These are phyloP conservation scores for Phytophthora ohioensis DNA, from an alignment of 352 stramenopile genomes.

Conservation along the genomic window DNA sequence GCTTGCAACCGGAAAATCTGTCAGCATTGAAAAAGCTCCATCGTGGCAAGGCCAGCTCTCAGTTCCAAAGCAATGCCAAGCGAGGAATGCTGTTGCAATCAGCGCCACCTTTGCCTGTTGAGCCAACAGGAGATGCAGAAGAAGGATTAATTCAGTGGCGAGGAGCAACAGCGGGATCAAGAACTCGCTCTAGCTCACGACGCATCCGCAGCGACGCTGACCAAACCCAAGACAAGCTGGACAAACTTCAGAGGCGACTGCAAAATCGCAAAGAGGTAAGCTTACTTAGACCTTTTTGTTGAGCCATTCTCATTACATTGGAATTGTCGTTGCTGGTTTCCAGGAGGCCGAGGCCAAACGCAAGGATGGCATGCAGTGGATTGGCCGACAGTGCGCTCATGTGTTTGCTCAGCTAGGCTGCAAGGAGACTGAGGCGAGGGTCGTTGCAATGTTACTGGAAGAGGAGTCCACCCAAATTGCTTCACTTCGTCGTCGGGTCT, in stretches of 20 bases:
- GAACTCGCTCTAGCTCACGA: constrained; percentile 10
- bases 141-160: constrained; percentile 1
- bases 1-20: not conserved
- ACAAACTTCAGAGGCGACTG: constrained; percentile 33
- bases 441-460: constrained; percentile 43
- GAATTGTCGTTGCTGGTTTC: not conserved
- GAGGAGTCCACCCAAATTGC: constrained; percentile 42
- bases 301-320: too few species aligned
- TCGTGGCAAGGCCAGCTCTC: constrained; percentile 2
- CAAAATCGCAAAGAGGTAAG: constrained; percentile 42
- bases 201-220: constrained; percentile 23
- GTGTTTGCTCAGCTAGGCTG: constrained; percentile 70
- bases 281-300: not conserved
- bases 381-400: constrained; percentile 64
- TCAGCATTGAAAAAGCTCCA: not conserved
- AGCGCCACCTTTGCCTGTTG: constrained; percentile 13
- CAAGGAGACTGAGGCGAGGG: constrained; percentile 57
- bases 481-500: constrained; percentile 20
- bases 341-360: constrained; percentile 49
- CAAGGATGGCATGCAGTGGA: constrained; percentile 64
- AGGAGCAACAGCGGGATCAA: not conserved
- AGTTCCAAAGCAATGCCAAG: constrained; percentile 39
- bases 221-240: constrained; percentile 37
- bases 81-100: constrained; percentile 36
- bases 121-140: constrained; percentile 12